phyloP scores from a whole-genome alignment of 2,329 filamentous ascomycete species.

The Aureobasidium sp. region DNA sequence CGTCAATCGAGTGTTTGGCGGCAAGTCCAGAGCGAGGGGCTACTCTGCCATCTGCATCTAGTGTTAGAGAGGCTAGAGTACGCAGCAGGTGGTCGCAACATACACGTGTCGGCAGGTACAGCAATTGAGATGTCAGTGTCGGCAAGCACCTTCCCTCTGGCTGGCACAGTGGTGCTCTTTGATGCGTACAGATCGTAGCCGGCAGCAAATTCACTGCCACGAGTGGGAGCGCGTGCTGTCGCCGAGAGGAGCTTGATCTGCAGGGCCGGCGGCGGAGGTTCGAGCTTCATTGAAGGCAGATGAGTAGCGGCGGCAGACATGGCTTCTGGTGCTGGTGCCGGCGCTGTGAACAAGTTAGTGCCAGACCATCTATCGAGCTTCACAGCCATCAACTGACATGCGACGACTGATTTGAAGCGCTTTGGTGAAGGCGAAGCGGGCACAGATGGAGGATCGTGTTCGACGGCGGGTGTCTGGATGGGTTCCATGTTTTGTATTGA shows the following conservation, averaged over 20 bases:
- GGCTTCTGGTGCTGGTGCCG: constrained; percentile 19
- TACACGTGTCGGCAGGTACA: constrained; percentile 84
- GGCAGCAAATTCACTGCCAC: constrained; percentile 81
- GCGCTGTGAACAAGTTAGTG: constrained; percentile 20
- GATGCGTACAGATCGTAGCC: constrained; percentile 87
- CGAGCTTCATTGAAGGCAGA: constrained; percentile 27
- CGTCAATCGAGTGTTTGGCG: constrained; percentile 91
- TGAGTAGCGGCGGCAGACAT: constrained; percentile 17
- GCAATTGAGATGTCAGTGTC: constrained; percentile 89
- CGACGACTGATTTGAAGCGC: constrained; percentile 56
- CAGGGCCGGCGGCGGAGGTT: constrained; percentile 51
- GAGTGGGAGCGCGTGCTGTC: constrained; percentile 73
- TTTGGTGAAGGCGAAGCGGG: constrained; percentile 72
- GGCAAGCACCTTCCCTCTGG: constrained; percentile 76
- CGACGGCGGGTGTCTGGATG: constrained; percentile 26
- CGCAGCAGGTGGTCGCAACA: constrained; percentile 29
- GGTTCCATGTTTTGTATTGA: constrained; percentile 23
- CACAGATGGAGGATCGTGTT: constrained; percentile 49
- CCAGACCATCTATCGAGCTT: not conserved
- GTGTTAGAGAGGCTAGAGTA: not conserved
- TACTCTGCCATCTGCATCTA: constrained; percentile 66
- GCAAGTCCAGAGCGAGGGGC: constrained; percentile 88
- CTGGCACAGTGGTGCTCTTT: constrained; percentile 66
- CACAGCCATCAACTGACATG: constrained; percentile 22
- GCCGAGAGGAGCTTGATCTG: constrained; percentile 82